Conservation (phyloP, 106 monocot genomes). For the Gastrodia elata region DNA sequence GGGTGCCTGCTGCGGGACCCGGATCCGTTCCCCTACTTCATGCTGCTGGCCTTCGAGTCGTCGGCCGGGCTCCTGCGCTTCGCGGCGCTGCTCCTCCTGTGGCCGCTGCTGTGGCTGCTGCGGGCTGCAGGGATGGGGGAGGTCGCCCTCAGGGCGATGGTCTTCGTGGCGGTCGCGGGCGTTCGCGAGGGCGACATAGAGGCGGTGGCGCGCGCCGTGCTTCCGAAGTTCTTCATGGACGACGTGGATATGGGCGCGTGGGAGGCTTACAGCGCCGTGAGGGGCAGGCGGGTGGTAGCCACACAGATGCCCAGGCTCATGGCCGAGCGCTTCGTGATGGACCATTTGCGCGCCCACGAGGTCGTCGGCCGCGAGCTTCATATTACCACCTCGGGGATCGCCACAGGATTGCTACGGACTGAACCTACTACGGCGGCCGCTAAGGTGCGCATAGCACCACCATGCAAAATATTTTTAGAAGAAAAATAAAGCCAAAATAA, state of each 20-base stretch:
- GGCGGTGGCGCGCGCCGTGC: constrained; percentile 69
- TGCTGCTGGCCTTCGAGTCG: constrained; percentile 83
- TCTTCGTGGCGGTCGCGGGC: constrained; percentile 52
- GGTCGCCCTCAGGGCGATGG: constrained; percentile 29
- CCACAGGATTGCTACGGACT: constrained; percentile 57
- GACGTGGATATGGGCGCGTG: constrained; percentile 67
- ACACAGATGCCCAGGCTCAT: constrained; percentile 55
- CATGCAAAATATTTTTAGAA: too few species aligned
- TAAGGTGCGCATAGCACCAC: too few species aligned
- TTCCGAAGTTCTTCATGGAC: constrained; percentile 82
- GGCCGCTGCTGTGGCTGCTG: constrained; percentile 42
- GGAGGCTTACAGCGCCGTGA: constrained; percentile 31
- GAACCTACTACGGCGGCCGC: too few species aligned
- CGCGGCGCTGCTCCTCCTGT: constrained; percentile 38
- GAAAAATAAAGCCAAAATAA: too few species aligned
- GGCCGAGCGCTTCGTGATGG: constrained; percentile 70
- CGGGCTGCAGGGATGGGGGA: not conserved
- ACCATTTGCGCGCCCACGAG: constrained; percentile 63
- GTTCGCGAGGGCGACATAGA: constrained; percentile 49
- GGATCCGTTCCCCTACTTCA: constrained; percentile 88
- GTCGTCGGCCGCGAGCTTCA: constrained; percentile 66
- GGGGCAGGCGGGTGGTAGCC: constrained; percentile 35
- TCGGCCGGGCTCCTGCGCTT: constrained; percentile 60
- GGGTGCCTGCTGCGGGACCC: constrained; percentile 47
- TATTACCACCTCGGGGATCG: constrained; percentile 41